A percentile compares a stretch with the other conserved stretches of the same genome.
These are phyloP conservation scores for Colletotrichum lini DNA, from an alignment of 2,329 filamentous ascomycete species.

Conservation along the genomic window DNA sequence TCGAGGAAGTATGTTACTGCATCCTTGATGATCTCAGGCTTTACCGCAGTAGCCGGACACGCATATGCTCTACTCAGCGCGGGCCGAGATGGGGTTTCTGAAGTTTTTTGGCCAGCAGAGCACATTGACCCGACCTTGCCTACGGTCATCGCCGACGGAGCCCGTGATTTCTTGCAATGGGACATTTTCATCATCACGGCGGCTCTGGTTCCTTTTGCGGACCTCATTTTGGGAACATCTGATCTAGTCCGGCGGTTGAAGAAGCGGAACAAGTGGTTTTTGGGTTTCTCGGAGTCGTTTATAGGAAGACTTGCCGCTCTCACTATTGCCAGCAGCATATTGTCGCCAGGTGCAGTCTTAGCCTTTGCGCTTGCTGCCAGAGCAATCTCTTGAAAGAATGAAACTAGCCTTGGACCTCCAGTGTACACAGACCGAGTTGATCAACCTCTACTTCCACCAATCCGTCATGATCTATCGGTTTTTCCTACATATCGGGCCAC, in stretches of 20 bases:
- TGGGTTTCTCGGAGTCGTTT: background rate
- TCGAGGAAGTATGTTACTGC: background rate
- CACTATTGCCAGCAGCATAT: background rate
- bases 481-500: no score
- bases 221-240: conserved; percentile 9
- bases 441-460: no score
- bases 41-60: background rate
- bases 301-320: background rate
- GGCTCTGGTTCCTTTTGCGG: conserved; percentile 11
- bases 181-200: conserved; percentile 20
- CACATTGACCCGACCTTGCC: background rate
- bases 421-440: no score
- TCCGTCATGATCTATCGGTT: no score
- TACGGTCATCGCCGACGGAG: conserved; percentile 9
- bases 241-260: background rate
- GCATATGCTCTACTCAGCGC: background rate
- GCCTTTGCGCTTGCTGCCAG: background rate
- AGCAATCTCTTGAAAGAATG: background rate
- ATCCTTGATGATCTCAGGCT: conserved; percentile 1
- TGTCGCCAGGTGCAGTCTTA: conserved; percentile 14
- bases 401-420: no score
- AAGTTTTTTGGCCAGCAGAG: conserved; percentile 4
- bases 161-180: conserved; percentile 16
- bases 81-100: background rate
- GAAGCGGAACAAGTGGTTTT: background rate